Conservation (phyloP, 139 green algal species). For the Pleodorina starrii region DNA sequence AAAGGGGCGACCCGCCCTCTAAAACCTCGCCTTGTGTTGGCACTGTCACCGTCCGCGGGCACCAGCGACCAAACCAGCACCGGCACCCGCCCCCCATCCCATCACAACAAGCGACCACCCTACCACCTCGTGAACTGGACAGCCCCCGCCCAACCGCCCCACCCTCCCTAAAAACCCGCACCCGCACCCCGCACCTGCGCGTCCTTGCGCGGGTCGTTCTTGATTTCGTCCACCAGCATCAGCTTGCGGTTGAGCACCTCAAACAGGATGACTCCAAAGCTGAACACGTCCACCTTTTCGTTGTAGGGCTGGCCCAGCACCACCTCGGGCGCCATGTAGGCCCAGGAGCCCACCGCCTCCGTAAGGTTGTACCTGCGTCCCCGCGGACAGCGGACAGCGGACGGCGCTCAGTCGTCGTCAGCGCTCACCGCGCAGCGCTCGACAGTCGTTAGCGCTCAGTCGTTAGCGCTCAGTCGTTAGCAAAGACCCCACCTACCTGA, state of each 20-base stretch:
- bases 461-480: background rate
- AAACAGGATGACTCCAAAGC: slow-evolving; percentile 59
- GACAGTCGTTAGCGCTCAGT: background rate
- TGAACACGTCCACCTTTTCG: slow-evolving; percentile 62
- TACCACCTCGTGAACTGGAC: no score
- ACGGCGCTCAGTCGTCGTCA: background rate
- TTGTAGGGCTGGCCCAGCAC: slow-evolving; percentile 68
- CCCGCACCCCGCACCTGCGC: slow-evolving; percentile 57
- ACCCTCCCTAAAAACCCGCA: no score
- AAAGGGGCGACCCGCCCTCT: no score
- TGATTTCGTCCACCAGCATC: slow-evolving; percentile 71
- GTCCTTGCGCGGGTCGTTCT: slow-evolving; percentile 68
- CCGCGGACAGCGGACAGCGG: background rate
- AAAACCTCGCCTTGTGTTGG: no score
- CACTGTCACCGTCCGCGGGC: no score
- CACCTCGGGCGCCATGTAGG: slow-evolving; percentile 68
- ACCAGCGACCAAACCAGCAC: no score
- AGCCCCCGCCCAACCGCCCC: no score
- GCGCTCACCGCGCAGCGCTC: background rate
- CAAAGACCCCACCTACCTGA: slow-evolving; percentile 40
- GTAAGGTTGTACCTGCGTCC: slow-evolving; percentile 65
- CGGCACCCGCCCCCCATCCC: no score
- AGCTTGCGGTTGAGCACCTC: slow-evolving; percentile 67
- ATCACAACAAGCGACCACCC: no score
- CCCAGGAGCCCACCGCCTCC: slow-evolving; percentile 63